phyloP scores from a whole-genome alignment of 805 yeast species.

The Kodamaea neixiangensis region DNA sequence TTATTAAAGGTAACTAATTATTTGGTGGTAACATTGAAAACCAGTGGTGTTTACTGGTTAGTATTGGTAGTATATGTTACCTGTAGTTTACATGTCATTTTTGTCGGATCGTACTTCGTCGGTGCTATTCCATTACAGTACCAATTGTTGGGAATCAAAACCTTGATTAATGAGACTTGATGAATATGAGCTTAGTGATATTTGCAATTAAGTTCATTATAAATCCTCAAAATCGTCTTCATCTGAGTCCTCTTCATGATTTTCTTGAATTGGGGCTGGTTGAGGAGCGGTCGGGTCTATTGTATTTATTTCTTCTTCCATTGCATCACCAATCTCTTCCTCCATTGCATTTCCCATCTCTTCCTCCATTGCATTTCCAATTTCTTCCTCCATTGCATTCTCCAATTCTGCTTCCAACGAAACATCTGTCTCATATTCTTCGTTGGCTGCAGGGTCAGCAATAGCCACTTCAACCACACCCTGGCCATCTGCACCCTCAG shows the following conservation, averaged over 20 bases:
- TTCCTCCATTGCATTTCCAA: background rate
- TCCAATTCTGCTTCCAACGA: constrained; percentile 13
- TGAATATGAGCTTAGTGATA: too few species aligned
- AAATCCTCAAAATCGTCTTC: constrained; percentile 14
- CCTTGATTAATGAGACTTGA: too few species aligned
- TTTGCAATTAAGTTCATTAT: constrained; percentile 2
- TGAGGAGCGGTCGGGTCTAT: too few species aligned
- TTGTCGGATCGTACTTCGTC: too few species aligned
- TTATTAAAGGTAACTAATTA: too few species aligned
- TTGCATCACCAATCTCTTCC: background rate
- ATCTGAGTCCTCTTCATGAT: constrained; percentile 9
- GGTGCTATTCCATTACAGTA: too few species aligned
- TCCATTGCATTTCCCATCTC: background rate
- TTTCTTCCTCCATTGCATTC: constrained; percentile 8
- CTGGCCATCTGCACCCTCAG: background rate
- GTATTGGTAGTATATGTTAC: too few species aligned
- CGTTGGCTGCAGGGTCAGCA: background rate
- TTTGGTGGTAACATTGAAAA: too few species aligned
- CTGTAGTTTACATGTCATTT: too few species aligned
- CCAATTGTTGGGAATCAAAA: too few species aligned
- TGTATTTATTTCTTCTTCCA: background rate
- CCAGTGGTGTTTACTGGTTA: too few species aligned
- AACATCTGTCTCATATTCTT: background rate
- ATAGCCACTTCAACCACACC: background rate
- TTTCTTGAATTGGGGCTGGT: background rate